These are phyloP conservation scores for Aureobasidium sp. DNA, from an alignment of 2,329 filamentous ascomycete genomes.

Conservation along the genomic window DNA sequence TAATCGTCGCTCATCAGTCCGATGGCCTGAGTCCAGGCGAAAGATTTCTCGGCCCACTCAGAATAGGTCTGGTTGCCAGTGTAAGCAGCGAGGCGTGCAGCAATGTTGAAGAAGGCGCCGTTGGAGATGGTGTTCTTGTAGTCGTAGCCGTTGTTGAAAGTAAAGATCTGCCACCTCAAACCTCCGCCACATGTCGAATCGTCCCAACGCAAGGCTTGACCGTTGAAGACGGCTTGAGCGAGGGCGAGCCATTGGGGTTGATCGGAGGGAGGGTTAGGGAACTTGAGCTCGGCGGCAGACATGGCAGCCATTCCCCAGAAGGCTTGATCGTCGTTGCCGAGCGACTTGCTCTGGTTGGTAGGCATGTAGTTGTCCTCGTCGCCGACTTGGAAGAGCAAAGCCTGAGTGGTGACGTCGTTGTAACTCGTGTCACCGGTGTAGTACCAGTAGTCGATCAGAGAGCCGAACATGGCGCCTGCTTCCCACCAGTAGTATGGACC, in stretches of 20 bases:
- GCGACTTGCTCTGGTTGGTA: conserved; percentile 26
- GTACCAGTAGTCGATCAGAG: conserved; percentile 62
- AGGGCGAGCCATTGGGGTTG: conserved; percentile 38
- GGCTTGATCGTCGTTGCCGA: conserved; percentile 47
- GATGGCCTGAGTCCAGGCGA: conserved; percentile 32
- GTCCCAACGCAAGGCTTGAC: conserved; percentile 31
- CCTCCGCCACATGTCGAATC: conserved; percentile 30
- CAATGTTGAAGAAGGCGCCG: conserved; percentile 43
- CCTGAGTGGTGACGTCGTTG: conserved; percentile 49
- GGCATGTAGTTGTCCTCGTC: conserved; percentile 52
- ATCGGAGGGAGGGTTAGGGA: conserved; percentile 31
- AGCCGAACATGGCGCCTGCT: conserved; percentile 52
- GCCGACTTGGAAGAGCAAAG: conserved; percentile 52
- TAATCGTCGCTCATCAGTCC: conserved; percentile 48
- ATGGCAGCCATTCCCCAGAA: conserved; percentile 51
- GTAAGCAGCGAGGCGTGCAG: conserved; percentile 32
- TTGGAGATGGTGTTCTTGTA: conserved; percentile 53
- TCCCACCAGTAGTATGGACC: conserved; percentile 70
- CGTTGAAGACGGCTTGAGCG: conserved; percentile 34
- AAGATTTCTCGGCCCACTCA: conserved; percentile 50
- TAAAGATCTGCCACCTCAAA: conserved; percentile 32
- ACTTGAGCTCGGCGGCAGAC: conserved; percentile 45
- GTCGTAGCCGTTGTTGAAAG: conserved; percentile 42
- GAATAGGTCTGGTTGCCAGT: conserved; percentile 45
- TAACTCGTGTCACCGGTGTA: conserved; percentile 56